phyloP scores from a whole-genome alignment of 768 basidiomycete species.

The Rhodocollybia butyracea region DNA sequence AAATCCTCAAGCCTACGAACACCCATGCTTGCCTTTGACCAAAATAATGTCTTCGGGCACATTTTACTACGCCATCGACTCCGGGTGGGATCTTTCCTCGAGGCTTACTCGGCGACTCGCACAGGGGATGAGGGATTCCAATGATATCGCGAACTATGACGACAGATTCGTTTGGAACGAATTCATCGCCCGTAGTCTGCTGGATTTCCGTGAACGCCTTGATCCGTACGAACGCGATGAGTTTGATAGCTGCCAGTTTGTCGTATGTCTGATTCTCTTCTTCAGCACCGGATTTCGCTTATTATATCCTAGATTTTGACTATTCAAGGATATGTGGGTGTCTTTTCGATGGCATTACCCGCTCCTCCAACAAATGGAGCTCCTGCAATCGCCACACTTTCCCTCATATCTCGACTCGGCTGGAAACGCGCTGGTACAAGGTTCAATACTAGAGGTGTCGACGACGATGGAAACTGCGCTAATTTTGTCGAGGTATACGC shows the following conservation, averaged over 20 bases:
- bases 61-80: constrained; percentile 87
- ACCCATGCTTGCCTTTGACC: constrained; percentile 85
- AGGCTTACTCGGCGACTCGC: constrained; percentile 69
- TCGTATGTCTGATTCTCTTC: constrained; percentile 47
- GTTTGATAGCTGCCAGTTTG: constrained; percentile 80
- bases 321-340: constrained; percentile 91
- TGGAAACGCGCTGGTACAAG: constrained; percentile 97
- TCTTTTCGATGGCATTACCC: constrained; percentile 74
- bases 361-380: constrained; percentile 72
- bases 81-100: constrained; percentile 88
- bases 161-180: constrained; percentile 95
- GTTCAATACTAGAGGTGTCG: constrained; percentile 95
- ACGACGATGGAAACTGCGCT: constrained; percentile 91
- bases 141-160: constrained; percentile 65
- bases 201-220: constrained; percentile 84
- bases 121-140: constrained; percentile 38
- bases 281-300: constrained; percentile 8
- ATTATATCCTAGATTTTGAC: constrained; percentile 61
- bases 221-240: constrained; percentile 65
- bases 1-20: constrained; percentile 64
- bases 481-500: constrained; percentile 88
- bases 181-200: constrained; percentile 79
- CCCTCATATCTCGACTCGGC: constrained; percentile 82
- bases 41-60: constrained; percentile 90
- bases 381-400: constrained; percentile 70